Evolutionary conservation across 2,329 filamentous ascomycete genomes (phyloP), one percentile per base, ranked within the genome.

Genomic region (Alternaria longipes): DNA sequence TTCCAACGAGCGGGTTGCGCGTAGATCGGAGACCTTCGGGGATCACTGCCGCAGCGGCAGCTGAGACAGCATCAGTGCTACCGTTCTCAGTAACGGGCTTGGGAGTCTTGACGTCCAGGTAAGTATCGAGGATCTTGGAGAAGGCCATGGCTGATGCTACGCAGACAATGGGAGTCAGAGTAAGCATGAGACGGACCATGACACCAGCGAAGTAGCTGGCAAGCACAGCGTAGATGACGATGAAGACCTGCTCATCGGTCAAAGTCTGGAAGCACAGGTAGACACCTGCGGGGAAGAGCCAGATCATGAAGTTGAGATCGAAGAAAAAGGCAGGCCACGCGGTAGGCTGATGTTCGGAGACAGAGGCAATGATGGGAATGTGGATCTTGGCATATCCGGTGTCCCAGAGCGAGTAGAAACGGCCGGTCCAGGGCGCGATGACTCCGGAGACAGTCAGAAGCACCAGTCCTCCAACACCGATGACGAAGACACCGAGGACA

Each of bases 321-420:
- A 99, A 99, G 85, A 99, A 99, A 86, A 97, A 99, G 16, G 96
- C 93, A 3, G 95, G 95, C 95, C 95, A 99, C 44, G 95, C 95
- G 38, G 95, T 99, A 56, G 95, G 95, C 83, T 99, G 95, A 83
- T 99, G 95, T 83, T 99, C 95, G 1, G 95, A 99, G 47, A 99
- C 95, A n/a, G 95, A 99, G 4, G 95, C 95, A 79, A 99, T 99
- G 77, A 99, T 99, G 63, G 95, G 95, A 77, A 99, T 99, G 77
- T 99, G 95, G 66, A 98, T 96, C 86, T 99, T 99, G 74, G 95
- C 95, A 78, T 99, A 99, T 72, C 93, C 91, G 6, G 95, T 99
- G 79, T 99, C 96, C 93, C 94, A 99, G 32, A 99, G 89, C 22
- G 96, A 99, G 84, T 99, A 99, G 87, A 99, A 99, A 73, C 95